Base-by-base conservation (phyloP, 805 yeast species). In the Saccharomyces kudriavzevii region DNA sequence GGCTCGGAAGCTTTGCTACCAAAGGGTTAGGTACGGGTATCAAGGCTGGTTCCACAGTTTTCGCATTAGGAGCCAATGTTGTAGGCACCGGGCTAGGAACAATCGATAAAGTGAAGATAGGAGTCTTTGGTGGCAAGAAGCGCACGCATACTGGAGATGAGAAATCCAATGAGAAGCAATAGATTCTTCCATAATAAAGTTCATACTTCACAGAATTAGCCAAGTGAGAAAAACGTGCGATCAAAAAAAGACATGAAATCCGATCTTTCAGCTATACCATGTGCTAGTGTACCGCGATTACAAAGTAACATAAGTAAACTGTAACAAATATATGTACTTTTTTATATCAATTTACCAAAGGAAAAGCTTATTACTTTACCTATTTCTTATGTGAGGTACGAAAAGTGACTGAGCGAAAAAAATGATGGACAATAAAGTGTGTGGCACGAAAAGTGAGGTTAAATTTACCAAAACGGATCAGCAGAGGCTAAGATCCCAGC, bases 1-100 rank as follows among this genome's bases (percentile, higher is more conserved):
- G 70, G 49, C 64, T 77, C 43, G 72, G 74, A 27, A 74, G 70
- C n/a, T 72, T 70, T 17, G 83, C 83, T 20, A 80, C 80, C 14
- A 74, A 77, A 46, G 85, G 83, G 24, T 51, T 72, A n/a, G 75
- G 74, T 49, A 70, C 75, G 3, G 78, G 78, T 45, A 53, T 70
- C 29, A 76, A 74, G 43, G 78, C 67, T 24, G 74, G 77, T 43
- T 68, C 72, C 25, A 61, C 67, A 10, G 43, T 35, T 35, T 35
- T 35, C 22, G 24, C 43, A 1, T 17, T 35, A 6, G 43, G 43
- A 35, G 17, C 43, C 10, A 35, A 35, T 35, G 72, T 72, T 22
- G 67, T 74, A 47, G 74, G 74, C 28, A 76, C 77, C 43, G 75
- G 74, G 40, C 71, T 70, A n/a, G 74, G 74, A 14, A 72, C 76